Evolutionary conservation across 2,329 filamentous ascomycete species (phyloP), one percentile per base, ranked within the genome.

Genomic region (Penicillium vulpinum): DNA sequence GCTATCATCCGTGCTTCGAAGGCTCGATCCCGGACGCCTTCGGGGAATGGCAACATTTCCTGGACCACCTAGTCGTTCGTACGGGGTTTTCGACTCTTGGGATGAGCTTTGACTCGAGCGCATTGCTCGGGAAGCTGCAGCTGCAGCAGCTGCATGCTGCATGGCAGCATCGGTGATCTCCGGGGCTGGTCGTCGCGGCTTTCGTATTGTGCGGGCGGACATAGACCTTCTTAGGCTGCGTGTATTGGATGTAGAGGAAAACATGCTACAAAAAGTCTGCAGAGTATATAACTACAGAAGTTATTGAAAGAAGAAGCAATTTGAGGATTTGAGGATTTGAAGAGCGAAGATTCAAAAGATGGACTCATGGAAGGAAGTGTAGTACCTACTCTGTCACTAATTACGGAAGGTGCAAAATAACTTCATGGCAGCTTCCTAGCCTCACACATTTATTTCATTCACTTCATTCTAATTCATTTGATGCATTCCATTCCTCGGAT

Each of bases 101-200:
- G 70, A 70, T 0, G 65, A 66, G 47, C 67, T 63, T 21, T 70
- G 68, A 15, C 62, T 67, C 2, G 71, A 73, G 28, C 74, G 68
- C 76, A 79, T 78, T 35, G 77, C 77, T 16, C 68, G 64, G 15
- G 74, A 73, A 8, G 77, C 77, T 41, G 77, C 77, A n/a, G 73
- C 70, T 9, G 73, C 67, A 2, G 52, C 52, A 1, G 31, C 35
- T 18, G 76, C 76, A 59, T 75, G 75, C 16, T 63, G 54, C 43
- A 66, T 70, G 45, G 68, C 67, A 6, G 67, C 46, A 10, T 72
- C 68, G 9, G 69, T 60, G 49, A 74, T 67, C 21, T 73, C 70
- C 10, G 63, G 60, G 33, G 28, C 62, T 48, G 40, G 65, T 54
- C 48, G 64, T 36, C 67, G 68, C 31, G 62, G 61, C 54, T 62